These are phyloP conservation scores for Beauveria sp. DNA, from an alignment of 2,329 filamentous ascomycete species.

Conservation along the genomic window DNA sequence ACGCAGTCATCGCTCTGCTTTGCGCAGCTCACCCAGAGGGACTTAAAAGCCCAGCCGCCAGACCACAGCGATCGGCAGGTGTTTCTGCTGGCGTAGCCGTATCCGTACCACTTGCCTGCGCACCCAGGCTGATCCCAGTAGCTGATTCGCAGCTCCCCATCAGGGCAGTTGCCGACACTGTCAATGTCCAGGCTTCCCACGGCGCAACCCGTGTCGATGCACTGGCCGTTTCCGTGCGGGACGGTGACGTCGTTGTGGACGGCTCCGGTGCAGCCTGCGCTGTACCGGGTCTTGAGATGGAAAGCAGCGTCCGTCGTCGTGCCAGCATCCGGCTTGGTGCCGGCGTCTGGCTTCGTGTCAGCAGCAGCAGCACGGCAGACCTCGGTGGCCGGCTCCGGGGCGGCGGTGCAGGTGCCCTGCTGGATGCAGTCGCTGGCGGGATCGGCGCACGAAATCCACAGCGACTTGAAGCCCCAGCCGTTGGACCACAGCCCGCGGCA, in stretches of 20 bases:
- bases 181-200: background rate
- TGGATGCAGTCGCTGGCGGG: background rate
- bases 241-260: background rate
- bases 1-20: conserved; percentile 6
- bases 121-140: background rate
- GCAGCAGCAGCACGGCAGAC: too few relatives aligned
- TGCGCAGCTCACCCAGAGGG: background rate
- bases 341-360: too few relatives aligned
- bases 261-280: background rate
- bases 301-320: background rate
- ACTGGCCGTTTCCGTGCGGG: background rate
- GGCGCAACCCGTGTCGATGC: background rate
- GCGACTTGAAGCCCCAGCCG: background rate
- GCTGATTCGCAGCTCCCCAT: background rate
- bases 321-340: background rate
- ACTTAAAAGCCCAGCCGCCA: background rate
- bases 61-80: background rate
- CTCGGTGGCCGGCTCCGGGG: background rate
- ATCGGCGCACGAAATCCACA: background rate
- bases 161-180: background rate
- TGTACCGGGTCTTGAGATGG: background rate
- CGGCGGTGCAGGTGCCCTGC: background rate
- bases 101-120: background rate
- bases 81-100: background rate
- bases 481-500: background rate